Conservation (phyloP, 2,329 filamentous ascomycete genomes). For the Fonsecaea erecta region DNA sequence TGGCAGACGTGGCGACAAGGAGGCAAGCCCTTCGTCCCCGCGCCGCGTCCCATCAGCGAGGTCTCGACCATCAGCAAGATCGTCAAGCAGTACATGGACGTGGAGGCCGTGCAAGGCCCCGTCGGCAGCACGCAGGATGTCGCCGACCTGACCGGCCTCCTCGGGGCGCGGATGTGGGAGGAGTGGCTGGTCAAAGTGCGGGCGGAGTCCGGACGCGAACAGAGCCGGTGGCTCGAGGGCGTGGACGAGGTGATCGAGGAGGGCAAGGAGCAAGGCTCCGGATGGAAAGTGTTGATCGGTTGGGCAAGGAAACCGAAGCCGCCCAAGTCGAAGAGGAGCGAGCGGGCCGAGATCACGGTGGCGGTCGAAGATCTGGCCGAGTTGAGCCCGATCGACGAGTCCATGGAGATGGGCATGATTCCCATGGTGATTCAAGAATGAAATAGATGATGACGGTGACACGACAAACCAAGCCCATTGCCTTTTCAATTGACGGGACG, state of each 20-base stretch:
- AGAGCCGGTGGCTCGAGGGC: slow-evolving; percentile 56
- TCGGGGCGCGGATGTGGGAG: slow-evolving; percentile 92
- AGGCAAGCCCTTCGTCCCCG: slow-evolving; percentile 38
- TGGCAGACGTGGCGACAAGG: slow-evolving; percentile 46
- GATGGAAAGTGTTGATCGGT: slow-evolving; percentile 65
- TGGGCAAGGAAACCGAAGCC: slow-evolving; percentile 59
- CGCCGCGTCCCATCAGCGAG: slow-evolving; percentile 36
- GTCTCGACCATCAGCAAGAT: slow-evolving; percentile 37
- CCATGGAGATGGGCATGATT: slow-evolving; percentile 29
- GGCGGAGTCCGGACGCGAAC: slow-evolving; percentile 72
- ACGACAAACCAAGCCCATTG: background rate
- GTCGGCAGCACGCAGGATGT: slow-evolving; percentile 72
- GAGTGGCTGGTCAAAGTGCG: slow-evolving; percentile 90
- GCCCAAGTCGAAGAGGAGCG: slow-evolving; percentile 10
- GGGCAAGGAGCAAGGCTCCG: slow-evolving; percentile 61
- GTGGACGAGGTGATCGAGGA: slow-evolving; percentile 64
- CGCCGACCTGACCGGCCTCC: slow-evolving; percentile 76
- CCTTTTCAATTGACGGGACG: background rate
- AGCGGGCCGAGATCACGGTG: slow-evolving; percentile 31
- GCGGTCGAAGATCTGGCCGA: slow-evolving; percentile 29
- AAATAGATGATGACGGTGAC: too few species aligned
- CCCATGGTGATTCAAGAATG: slow-evolving; percentile 32
- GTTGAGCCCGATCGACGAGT: slow-evolving; percentile 22
- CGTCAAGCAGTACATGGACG: slow-evolving; percentile 46
- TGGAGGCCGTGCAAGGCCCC: slow-evolving; percentile 62